Evolutionary conservation across 345 rosid genomes (phyloP).

Genomic region (Brassica incana): DNA sequence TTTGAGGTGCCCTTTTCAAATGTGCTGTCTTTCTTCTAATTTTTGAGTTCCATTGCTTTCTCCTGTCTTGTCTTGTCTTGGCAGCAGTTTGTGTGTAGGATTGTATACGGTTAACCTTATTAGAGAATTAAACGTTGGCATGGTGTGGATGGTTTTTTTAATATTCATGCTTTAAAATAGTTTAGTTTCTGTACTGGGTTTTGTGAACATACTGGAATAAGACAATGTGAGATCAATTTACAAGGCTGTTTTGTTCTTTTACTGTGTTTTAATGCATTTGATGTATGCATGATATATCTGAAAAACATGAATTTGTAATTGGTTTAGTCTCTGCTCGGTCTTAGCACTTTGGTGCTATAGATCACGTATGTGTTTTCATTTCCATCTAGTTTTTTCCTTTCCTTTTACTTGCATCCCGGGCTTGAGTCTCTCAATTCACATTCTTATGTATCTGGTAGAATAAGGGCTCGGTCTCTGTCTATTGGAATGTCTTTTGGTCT

Average conservation of each 20-base stretch:
- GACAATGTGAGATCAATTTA: not conserved
- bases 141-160: not conserved
- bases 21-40: too few relatives aligned
- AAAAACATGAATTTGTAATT: not conserved
- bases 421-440: not conserved
- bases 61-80: not conserved
- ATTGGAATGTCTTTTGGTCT: not conserved
- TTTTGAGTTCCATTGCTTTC: not conserved
- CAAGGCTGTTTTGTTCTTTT: not conserved
- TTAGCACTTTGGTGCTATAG: not conserved
- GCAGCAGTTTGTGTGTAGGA: slow-evolving; percentile 2
- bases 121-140: not conserved
- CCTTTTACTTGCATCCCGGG: too few relatives aligned
- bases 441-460: not conserved
- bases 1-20: not conserved
- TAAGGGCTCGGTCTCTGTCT: not conserved
- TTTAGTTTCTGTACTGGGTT: not conserved
- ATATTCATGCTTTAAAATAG: not conserved
- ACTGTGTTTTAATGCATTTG: not conserved
- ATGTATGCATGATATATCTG: not conserved
- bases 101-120: not conserved
- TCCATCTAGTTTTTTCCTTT: not conserved
- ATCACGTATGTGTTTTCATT: not conserved
- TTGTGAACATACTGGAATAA: not conserved
- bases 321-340: not conserved